These are phyloP conservation scores for Hericium rajendrae DNA, from an alignment of 768 basidiomycete species.

Conservation along the genomic window DNA sequence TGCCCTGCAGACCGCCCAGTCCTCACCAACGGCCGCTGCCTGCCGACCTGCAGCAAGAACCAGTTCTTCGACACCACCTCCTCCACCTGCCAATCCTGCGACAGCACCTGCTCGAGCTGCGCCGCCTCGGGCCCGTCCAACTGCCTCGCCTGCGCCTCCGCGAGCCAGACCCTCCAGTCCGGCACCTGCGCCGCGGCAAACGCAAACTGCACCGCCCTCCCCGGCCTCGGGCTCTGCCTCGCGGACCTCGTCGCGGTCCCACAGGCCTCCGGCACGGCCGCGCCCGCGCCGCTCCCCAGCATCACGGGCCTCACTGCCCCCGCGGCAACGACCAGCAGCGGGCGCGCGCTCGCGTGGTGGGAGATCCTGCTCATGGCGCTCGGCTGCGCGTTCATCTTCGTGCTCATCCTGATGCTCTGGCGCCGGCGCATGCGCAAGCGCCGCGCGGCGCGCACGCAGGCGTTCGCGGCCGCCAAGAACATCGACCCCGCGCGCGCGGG, in stretches of 20 bases:
- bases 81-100: conserved; percentile 60
- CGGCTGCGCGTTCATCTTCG: conserved; percentile 70
- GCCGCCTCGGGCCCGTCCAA: conserved; percentile 54
- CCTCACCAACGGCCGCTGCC: conserved; percentile 64
- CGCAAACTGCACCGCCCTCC: conserved; percentile 42
- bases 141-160: conserved; percentile 67
- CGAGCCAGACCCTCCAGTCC: conserved; percentile 48
- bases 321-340: conserved; percentile 19
- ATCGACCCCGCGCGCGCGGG: conserved; percentile 30
- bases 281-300: conserved; percentile 37
- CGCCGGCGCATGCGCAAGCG: conserved; percentile 60
- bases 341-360: conserved; percentile 57
- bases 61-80: conserved; percentile 66
- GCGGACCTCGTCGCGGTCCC: conserved; percentile 59
- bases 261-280: conserved; percentile 30
- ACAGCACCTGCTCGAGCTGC: conserved; percentile 72
- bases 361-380: conserved; percentile 77
- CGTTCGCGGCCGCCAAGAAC: conserved; percentile 52
- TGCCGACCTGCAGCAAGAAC: conserved; percentile 62
- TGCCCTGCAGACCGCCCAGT: conserved; percentile 65
- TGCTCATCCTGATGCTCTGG: conserved; percentile 58
- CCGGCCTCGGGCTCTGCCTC: conserved; percentile 71
- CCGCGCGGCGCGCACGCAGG: conserved; percentile 55
- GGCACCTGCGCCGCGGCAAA: conserved; percentile 53
- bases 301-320: conserved; percentile 53